phyloP scores from a whole-genome alignment of 371 early-diverging fungal genomes.

The Zychaea mexicana region DNA sequence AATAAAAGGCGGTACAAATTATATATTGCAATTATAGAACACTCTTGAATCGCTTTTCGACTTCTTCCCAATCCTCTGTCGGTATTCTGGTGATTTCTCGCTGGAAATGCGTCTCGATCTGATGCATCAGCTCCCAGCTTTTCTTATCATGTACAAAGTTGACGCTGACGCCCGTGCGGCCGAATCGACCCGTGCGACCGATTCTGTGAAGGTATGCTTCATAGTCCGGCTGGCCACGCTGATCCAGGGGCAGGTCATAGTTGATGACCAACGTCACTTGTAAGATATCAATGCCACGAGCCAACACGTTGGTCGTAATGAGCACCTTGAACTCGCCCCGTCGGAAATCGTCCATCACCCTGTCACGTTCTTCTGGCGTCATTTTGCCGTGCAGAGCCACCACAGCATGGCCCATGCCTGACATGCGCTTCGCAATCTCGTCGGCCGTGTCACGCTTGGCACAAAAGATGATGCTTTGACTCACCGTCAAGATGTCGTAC shows the following conservation, averaged over 20 bases:
- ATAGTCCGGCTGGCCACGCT: conserved; percentile 65
- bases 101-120: conserved; percentile 78
- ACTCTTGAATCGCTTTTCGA: conserved; percentile 79
- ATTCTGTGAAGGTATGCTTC: conserved; percentile 99
- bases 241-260: conserved; percentile 90
- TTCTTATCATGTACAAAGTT: conserved; percentile 90
- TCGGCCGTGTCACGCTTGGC: conserved; percentile 88
- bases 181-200: conserved; percentile 99
- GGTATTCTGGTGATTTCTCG: conserved; percentile 76
- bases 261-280: conserved; percentile 98
- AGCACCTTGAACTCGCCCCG: conserved; percentile 91
- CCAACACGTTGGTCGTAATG: conserved; percentile 95
- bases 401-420: conserved; percentile 83
- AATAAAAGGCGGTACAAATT: background rate
- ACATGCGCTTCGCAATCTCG: conserved; percentile 75
- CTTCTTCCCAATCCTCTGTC: conserved; percentile 76
- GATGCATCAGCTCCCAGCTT: conserved; percentile 71
- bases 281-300: conserved; percentile 97
- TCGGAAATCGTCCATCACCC: conserved; percentile 93
- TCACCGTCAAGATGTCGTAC: conserved; percentile 91
- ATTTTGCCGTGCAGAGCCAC: conserved; percentile 90
- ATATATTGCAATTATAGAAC: conserved; percentile 37
- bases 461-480: conserved; percentile 97
- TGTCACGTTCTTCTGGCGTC: conserved; percentile 84
- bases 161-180: conserved; percentile 94